Base-by-base conservation (phyloP, 2,329 filamentous ascomycete species). In the Lecanicillium sp. region DNA sequence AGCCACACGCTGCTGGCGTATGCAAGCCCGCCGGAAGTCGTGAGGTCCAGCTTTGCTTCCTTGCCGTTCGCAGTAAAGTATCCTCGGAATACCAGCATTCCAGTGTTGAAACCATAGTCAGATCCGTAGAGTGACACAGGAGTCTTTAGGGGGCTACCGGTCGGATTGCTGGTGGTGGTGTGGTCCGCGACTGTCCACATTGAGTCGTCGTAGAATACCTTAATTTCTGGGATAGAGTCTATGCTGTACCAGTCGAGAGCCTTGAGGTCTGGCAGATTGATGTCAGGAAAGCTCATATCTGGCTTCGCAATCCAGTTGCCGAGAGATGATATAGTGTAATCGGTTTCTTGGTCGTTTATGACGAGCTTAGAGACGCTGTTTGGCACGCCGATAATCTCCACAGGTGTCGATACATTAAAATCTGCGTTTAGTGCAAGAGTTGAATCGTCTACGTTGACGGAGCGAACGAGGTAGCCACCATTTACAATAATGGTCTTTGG, bases 51-150 rank as follows among this genome's bases (percentile, higher is more conserved):
- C 0, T 59, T 62, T 0, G 64, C 63, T 45, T 86, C 81, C 2
- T 67, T 59, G 13, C 80, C 80, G 1, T 64, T 70, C 4, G 83
- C 75, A 1, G 63, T 70, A 53, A 90, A 89, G 46, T 77, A 68
- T 0, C 83, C 84, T 2, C 83, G 74, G 63, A 75, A 89, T 34
- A 89, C 48, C 0, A 88, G 65, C 2, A 73, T 74, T 3, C 84
- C 83, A 0, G 77, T 70, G 54, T 85, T 69, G 58, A 78, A 89
- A 17, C 83, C 83, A 51, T 89, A 89, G 56, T 89, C 84, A 13
- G 74, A 74, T 1, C 69, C 70, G 50, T 82, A 85, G 0, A 89
- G 70, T 0, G 75, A 79, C 0, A 73, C 78, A 0, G 82, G 78
- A 0, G 84, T 88, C 1, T 64, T 70, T 3, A 81, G 60, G 2